Evolutionary conservation across 805 yeast genomes (phyloP), one percentile per base, ranked within the genome.

Genomic region (Myxozyma geophila): DNA sequence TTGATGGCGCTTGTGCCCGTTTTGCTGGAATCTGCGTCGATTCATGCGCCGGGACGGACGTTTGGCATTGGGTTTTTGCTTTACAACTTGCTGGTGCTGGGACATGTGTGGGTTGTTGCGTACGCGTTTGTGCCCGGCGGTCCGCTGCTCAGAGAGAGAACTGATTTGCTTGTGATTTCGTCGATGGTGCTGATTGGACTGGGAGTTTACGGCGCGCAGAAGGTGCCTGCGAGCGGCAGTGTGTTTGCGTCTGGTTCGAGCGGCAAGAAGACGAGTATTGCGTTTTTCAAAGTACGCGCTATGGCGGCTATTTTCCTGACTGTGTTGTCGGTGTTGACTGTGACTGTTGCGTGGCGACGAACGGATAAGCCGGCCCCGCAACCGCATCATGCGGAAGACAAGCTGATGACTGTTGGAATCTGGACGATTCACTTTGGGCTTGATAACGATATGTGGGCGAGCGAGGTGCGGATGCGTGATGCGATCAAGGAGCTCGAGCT

Each of bases 81-180:
- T 0, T 85, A 86, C 70, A 79, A 86, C 57, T 54, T 88, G 3
- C 74, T 90, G 43, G 81, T 87, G 33, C 80, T 95, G 66, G 96
- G 89, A 5, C 93, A 92, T 75, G 96, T 93, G 56, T 93, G 98
- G 98, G 87, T 89, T 49, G 98, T 95, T 52, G 99, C 99, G 0
- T 95, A 95, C 76, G 98, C 99, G 0, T 95, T 95, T 78, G 99
- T 95, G 53, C 99, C 99, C 10, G 92, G 90, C 64, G 99, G 99
- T 8, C 87, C 88, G 74, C 65, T 89, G 23, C 79, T 95, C 57
- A 84, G 99, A 73, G 99, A 95, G 76, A 84, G 97, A 74, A 87
- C 95, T 0, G 96, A 91, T 74, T 75, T 89, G 52, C 83, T 95
- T 1, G 75, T 92, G 50, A 82, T 82, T 6, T 66, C 78, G 8